Base-by-base conservation (phyloP, 1,284 basidiomycete genomes). In the Ganoderma boninense region DNA sequence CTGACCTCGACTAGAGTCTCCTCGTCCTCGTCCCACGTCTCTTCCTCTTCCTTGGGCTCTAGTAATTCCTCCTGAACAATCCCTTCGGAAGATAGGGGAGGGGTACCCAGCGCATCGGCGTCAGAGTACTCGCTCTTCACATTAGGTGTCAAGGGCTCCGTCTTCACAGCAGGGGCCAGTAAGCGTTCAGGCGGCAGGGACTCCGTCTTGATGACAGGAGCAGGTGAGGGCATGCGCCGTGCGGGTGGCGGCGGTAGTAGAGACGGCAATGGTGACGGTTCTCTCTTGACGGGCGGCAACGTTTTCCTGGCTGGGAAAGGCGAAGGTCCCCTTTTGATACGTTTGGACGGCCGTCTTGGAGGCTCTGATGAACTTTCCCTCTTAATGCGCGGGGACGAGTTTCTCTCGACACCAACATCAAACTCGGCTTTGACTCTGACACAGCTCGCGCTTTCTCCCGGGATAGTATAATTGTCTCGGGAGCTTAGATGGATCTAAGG, bases 1-100 rank as follows among this genome's bases (percentile, higher is more conserved):
- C 63, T 4, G 18, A 73, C 71, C 67, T 73, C 69, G 0, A 73
- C 52, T 7, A 69, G 52, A 4, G 66, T 49, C 42, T 70, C 69
- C n/a, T 67, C 64, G 16, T 59, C 62, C 8, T 56, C 46, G 14
- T 57, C 63, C 16, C 43, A 42, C 5, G 18, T 59, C 42, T 60
- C 38, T 61, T 65, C 65, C 60, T 65, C 64, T 60, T 62, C 65
- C 54, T 65, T 60, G 2, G 54, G 29, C 8, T 40, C 29, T 1
- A 56, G 35, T 3, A 38, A 60, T 26, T 69, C 62, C 35, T n/a
- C 3, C 20, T 46, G 46, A 16, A 49, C 26, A 23, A 18, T 40
- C 8, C 60, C 65, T 23, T 18, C 29, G 6, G 26, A 10, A 11
- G n/a, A 40, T 4, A 57, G 57, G 29, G 13, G 42, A 38, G n/a